Base-by-base conservation (phyloP, 2,329 filamentous ascomycete species). In the Alternaria gansuensis region DNA sequence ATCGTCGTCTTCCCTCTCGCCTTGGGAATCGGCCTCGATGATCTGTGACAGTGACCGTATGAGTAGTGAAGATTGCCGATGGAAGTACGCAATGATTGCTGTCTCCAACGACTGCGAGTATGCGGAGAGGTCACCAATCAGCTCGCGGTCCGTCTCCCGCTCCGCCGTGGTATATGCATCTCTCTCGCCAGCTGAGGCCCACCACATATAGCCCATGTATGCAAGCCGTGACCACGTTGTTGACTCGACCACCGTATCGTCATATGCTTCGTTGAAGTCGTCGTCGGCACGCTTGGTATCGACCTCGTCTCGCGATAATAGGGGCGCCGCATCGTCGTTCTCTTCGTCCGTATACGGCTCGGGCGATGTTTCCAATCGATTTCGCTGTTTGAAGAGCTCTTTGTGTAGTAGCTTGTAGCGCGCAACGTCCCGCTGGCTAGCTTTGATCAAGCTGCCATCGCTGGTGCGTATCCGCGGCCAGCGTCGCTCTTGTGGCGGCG, bases 191-290 rank as follows among this genome's bases (percentile, higher is more conserved):
- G 91, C 90, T 14, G 89, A 92, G 2, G 91, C 91, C 91, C 92
- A 95, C 91, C 91, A 95, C 85, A 94, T 92, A 80, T 94, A 93
- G 24, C 90, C 88, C 54, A 86, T 87, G 77, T 94, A 95, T 5
- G 91, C 91, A 26, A 94, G 84, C 1, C 89, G 87, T 0, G 89
- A 83, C 91, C 87, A 89, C 0, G 84, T 84, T 36, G 82, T 75
- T 3, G 85, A 82, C 65, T 89, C 85, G 8, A 86, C 82, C 1
- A 85, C 62, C 10, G 75, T 65, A 53, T 78, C 74, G 55, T 76
- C 72, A 55, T 71, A 73, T 13, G 43, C 54, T 48, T 79, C 77
- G 37, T 77, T 76, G 50, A 78, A 69, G 51, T 67, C 73, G 36
- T 77, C 71, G 33, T 73, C 71, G 33, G 72, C 74, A 21, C 67